phyloP scores from a whole-genome alignment of 2,329 filamentous ascomycete genomes.

The Claviceps sp. region DNA sequence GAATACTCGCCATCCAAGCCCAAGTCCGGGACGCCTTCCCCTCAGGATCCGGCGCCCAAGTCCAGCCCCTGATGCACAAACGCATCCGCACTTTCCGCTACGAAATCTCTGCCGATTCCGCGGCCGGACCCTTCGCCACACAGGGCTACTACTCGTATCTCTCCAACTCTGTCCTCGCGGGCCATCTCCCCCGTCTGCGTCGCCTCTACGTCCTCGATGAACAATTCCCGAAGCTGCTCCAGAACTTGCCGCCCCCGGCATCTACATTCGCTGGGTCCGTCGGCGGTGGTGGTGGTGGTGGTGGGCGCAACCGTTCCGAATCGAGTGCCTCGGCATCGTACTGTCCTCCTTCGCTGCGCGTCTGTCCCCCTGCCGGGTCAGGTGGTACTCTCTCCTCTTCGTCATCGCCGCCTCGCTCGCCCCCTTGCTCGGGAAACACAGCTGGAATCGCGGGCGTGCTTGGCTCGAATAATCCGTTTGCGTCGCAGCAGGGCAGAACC shows the following conservation, averaged over 20 bases:
- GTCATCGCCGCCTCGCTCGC: too few relatives aligned
- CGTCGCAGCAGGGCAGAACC: conserved; percentile 13
- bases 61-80: conserved; percentile 51
- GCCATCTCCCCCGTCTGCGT: conserved; percentile 58
- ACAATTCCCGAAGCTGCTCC: conserved; percentile 66
- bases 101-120: conserved; percentile 56
- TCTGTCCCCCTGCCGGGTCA: conserved; percentile 5
- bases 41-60: conserved; percentile 32
- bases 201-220: conserved; percentile 79
- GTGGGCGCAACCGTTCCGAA: conserved; percentile 18
- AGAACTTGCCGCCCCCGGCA: conserved; percentile 54
- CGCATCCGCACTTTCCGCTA: conserved; percentile 64
- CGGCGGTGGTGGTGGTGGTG: conserved; percentile 14
- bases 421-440: too few relatives aligned
- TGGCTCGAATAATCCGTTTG: conserved; percentile 46
- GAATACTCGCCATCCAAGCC: conserved; percentile 40
- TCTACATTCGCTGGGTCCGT: conserved; percentile 50
- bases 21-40: conserved; percentile 38
- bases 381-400: too few relatives aligned
- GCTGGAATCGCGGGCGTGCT: too few relatives aligned
- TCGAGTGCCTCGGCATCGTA: conserved; percentile 16
- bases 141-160: conserved; percentile 73
- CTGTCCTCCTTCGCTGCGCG: conserved; percentile 6
- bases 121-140: conserved; percentile 43
- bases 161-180: conserved; percentile 64